These are phyloP conservation scores for Mycothermus thermophilus DNA, from an alignment of 495 filamentous ascomycete species.

Conservation along the genomic window DNA sequence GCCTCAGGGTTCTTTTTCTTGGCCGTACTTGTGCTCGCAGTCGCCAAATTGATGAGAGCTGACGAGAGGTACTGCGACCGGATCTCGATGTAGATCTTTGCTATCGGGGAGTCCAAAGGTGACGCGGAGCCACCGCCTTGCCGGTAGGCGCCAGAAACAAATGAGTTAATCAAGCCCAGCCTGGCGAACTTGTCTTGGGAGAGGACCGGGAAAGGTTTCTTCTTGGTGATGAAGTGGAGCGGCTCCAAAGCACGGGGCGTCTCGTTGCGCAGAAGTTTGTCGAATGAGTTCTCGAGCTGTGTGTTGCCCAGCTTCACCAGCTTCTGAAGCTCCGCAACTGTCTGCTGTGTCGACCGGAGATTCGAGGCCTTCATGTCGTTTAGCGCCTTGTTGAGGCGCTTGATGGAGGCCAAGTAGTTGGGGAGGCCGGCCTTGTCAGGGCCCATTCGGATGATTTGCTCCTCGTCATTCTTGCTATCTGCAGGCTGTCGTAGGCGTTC, in stretches of 20 bases:
- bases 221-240: slow-evolving; percentile 84
- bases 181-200: slow-evolving; percentile 36
- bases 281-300: slow-evolving; percentile 70
- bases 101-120: slow-evolving; percentile 50
- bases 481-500: slow-evolving; percentile 76
- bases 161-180: slow-evolving; percentile 38
- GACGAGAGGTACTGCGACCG: slow-evolving; percentile 69
- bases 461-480: slow-evolving; percentile 76
- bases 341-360: slow-evolving; percentile 78
- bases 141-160: slow-evolving; percentile 22
- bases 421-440: slow-evolving; percentile 66
- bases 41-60: slow-evolving; percentile 71
- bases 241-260: slow-evolving; percentile 69
- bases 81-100: slow-evolving; percentile 71
- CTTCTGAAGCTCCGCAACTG: slow-evolving; percentile 62
- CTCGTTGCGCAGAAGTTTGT: slow-evolving; percentile 52
- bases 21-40: slow-evolving; percentile 77
- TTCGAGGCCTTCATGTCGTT: slow-evolving; percentile 72
- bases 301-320: slow-evolving; percentile 64
- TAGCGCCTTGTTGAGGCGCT: slow-evolving; percentile 71
- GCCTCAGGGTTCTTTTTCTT: slow-evolving; percentile 67
- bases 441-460: slow-evolving; percentile 75
- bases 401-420: slow-evolving; percentile 80
- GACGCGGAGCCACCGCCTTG: slow-evolving; percentile 16
- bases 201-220: slow-evolving; percentile 38